phyloP scores from a whole-genome alignment of 257 asterid genomes.

The Marsdenia floribunda region DNA sequence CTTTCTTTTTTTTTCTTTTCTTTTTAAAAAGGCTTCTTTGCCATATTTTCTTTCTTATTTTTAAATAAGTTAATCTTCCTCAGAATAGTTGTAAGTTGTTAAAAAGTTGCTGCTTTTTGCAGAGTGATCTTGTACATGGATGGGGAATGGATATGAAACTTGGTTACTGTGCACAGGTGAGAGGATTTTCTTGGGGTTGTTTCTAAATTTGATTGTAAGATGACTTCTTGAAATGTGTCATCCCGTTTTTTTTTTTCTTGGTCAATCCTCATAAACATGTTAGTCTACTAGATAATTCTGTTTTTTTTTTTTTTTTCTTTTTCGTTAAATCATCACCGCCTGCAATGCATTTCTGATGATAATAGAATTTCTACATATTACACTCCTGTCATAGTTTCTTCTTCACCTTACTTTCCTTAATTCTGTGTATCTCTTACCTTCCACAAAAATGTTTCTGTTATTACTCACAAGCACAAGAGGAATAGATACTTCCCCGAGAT shows the following conservation, averaged over 20 bases:
- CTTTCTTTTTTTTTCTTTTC: too few species aligned
- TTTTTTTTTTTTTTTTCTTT: not conserved
- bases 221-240: not conserved
- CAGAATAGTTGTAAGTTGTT: constrained; percentile 13
- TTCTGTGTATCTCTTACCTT: not conserved
- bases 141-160: constrained; percentile 99
- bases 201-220: not conserved
- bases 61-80: constrained; percentile 11
- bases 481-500: not conserved
- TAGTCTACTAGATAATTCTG: not conserved
- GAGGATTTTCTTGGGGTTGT: constrained; percentile 3
- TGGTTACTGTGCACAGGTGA: constrained; percentile 96
- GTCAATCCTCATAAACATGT: not conserved
- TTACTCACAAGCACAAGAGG: not conserved
- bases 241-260: not conserved
- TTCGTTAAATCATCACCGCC: not conserved
- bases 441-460: not conserved
- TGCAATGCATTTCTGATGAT: not conserved
- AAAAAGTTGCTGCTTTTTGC: constrained; percentile 20
- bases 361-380: not conserved
- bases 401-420: not conserved
- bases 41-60: not conserved
- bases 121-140: constrained; percentile 99
- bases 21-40: too few species aligned
- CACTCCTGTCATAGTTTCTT: not conserved